Base-by-base conservation (phyloP, 805 yeast genomes). In the Wickerhamomyces rabaulensis region DNA sequence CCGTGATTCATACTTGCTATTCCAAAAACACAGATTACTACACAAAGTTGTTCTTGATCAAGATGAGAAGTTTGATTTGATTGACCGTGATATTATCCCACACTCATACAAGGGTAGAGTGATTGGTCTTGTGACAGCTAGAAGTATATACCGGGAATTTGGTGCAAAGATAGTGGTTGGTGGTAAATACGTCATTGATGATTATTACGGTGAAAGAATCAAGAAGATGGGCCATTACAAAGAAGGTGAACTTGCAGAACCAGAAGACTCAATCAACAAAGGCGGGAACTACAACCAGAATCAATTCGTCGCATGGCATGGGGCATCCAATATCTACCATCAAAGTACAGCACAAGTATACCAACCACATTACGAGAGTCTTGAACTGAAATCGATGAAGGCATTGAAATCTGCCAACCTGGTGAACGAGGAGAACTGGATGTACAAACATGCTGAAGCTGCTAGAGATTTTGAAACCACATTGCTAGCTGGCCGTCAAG, bases 71-170 rank as follows among this genome's bases (percentile, higher is more conserved):
- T 78, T 78, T 67, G 92, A 87, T 57, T 69, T 94, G 57, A 88
- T 94, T 41, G 81, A 82, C 39, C 76, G 95, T 33, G 88, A 85
- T 22, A 71, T 88, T 38, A 78, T 94, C 54, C 97, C 98, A 2
- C 85, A 84, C 54, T 86, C 96, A 2, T 92, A 89, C 66, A 89
- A 89, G 67, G 94, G 95, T 41, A 77, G 98, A 55, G 78, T 89
- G 1, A 91, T 94, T 31, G 91, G 94, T 49, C 70, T 92, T 37
- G 95, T 94, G 6, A 83, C 97, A 6, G 97, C 99, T 0, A 78
- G 95, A 47, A 83, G 95, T 15, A 82, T 90, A 2, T 94, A 78
- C 67, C 76, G 90, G 53, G 98, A 91, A 66, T 92, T 94, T 71
- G 99, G 99, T 5, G 87, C 96, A 21, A 79, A 80, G 50, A 80